Evolutionary conservation across 768 basidiomycete genomes (phyloP).

Genomic region (Neoboletus magnificus): DNA sequence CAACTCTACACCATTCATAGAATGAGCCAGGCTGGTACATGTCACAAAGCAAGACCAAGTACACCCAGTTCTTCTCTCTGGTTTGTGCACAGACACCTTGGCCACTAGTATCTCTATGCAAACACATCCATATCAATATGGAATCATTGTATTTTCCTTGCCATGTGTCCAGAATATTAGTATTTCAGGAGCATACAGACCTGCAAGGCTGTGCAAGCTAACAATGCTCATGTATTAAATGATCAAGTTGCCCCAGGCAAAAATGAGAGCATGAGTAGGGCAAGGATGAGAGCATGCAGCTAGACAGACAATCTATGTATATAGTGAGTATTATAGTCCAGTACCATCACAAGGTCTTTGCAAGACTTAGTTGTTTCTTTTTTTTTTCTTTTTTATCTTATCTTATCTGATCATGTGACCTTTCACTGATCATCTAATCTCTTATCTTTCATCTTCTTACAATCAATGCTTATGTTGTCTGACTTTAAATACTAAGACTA

Average conservation of each 20-base stretch:
- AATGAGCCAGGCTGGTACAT: background rate
- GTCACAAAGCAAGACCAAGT: conserved; percentile 1
- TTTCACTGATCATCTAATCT: too few relatives aligned
- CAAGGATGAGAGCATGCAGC: too few relatives aligned
- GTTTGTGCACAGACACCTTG: background rate
- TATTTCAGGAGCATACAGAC: background rate
- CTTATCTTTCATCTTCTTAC: too few relatives aligned
- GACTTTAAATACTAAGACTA: too few relatives aligned
- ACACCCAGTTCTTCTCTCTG: background rate
- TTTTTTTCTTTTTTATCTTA: too few relatives aligned
- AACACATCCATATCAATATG: background rate
- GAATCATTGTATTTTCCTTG: background rate
- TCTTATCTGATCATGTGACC: too few relatives aligned
- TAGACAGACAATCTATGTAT: too few relatives aligned
- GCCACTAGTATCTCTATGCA: background rate
- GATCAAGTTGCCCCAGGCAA: background rate
- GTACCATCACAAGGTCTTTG: too few relatives aligned
- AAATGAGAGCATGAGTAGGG: too few relatives aligned
- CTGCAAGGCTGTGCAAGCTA: conserved; percentile 1
- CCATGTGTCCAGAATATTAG: conserved; percentile 1
- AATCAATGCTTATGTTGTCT: too few relatives aligned
- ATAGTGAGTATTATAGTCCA: too few relatives aligned
- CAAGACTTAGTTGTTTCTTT: too few relatives aligned
- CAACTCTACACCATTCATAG: background rate
- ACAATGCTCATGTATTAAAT: background rate